A percentile compares a stretch with the other conserved stretches of the same genome.
phyloP scores from a whole-genome alignment of 441 rosid genomes.

The Pelargonium myrrhifolium region DNA sequence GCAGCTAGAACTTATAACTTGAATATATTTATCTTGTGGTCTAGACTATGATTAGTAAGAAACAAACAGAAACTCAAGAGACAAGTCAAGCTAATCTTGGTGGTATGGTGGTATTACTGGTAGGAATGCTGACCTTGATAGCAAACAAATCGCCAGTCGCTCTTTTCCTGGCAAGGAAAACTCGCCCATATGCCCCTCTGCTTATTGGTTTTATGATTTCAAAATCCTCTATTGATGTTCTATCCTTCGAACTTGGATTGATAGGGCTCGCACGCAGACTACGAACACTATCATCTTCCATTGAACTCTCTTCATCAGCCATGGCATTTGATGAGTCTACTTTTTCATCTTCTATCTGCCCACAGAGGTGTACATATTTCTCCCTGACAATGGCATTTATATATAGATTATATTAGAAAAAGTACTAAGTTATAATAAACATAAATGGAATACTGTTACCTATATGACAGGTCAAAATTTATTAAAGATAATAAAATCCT shows the following conservation, averaged over 20 bases:
- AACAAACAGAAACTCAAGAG: not conserved
- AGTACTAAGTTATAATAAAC: not conserved
- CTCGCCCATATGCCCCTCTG: constrained; percentile 93
- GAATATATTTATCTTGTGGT: not conserved
- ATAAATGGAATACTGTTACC: not conserved
- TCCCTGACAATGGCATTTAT: constrained; percentile 40
- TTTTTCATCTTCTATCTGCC: constrained; percentile 82
- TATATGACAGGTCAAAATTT: not conserved
- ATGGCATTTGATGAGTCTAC: constrained; percentile 45
- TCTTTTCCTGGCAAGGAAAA: constrained; percentile 85
- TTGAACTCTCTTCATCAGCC: constrained; percentile 76
- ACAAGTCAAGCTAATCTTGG: constrained; percentile 14
- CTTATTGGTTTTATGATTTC: constrained; percentile 98
- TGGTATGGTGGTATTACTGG: not conserved
- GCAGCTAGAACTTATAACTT: not conserved
- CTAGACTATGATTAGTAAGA: not conserved
- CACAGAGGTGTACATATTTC: constrained; percentile 76
- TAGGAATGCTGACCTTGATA: constrained; percentile 56
- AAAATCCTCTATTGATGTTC: constrained; percentile 96
- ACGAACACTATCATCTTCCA: constrained; percentile 74
- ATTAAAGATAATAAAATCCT: constrained; percentile 8
- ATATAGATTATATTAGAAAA: constrained; percentile 17
- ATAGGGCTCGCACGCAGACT: constrained; percentile 87
- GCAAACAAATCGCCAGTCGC: constrained; percentile 95
- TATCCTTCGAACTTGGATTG: constrained; percentile 63